Percentiles rank a stretch among this genome's conserved stretches.
phyloP scores from a whole-genome alignment of 2,329 filamentous ascomycete genomes.

The Phialemonium atrogriseum region DNA sequence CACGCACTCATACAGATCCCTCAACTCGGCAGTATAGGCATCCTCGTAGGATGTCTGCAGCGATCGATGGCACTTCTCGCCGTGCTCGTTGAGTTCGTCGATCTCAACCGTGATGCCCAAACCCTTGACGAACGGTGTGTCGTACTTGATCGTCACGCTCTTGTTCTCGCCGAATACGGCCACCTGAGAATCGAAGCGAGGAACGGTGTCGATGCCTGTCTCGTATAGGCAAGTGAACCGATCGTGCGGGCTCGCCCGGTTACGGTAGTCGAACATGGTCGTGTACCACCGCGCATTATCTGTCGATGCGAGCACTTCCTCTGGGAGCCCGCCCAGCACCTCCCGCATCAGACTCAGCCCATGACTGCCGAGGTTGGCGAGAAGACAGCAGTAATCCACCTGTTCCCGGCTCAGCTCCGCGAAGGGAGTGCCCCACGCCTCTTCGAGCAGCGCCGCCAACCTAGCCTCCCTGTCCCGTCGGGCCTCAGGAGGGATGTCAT shows the following conservation, averaged over 20 bases:
- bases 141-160: slow-evolving; percentile 43
- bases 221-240: slow-evolving; percentile 49
- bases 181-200: slow-evolving; percentile 42
- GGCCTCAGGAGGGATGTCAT: slow-evolving; percentile 22
- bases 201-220: slow-evolving; percentile 43
- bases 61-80: slow-evolving; percentile 26
- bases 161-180: slow-evolving; percentile 46
- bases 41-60: slow-evolving; percentile 37
- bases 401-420: slow-evolving; percentile 17
- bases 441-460: slow-evolving; percentile 17
- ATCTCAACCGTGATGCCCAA: slow-evolving; percentile 39
- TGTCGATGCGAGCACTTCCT: slow-evolving; percentile 4
- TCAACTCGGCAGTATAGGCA: slow-evolving; percentile 27
- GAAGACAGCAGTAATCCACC: too few species aligned
- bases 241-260: slow-evolving; percentile 30
- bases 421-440: slow-evolving; percentile 23
- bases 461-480: slow-evolving; percentile 12
- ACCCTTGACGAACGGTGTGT: slow-evolving; percentile 50
- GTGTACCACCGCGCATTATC: slow-evolving; percentile 46
- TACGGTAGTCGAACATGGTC: slow-evolving; percentile 40
- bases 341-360: slow-evolving; percentile 17
- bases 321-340: slow-evolving; percentile 13
- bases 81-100: slow-evolving; percentile 24
- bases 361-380: too few species aligned
- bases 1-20: slow-evolving; percentile 22